phyloP scores from a whole-genome alignment of 768 basidiomycete species.

The Infundibulicybe gibba region DNA sequence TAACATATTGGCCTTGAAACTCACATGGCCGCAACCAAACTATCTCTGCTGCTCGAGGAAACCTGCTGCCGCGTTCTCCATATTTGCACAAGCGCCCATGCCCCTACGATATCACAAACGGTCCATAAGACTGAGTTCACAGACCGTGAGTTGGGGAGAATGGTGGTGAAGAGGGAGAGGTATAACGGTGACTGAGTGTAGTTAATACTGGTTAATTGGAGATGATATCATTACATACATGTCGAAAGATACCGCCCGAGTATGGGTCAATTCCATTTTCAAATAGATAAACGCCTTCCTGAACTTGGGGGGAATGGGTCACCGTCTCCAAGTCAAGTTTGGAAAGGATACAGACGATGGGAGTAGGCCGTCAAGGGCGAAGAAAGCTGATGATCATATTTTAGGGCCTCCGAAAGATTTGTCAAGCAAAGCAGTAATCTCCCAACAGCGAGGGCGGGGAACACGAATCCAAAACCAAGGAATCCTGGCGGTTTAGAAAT shows the following conservation, averaged over 20 bases:
- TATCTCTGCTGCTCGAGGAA: conserved; percentile 45
- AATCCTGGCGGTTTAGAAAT: background rate
- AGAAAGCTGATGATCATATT: conserved; percentile 71
- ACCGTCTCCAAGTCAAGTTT: conserved; percentile 9
- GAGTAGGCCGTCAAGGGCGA: conserved; percentile 80
- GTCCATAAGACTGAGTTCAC: conserved; percentile 66
- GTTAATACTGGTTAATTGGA: background rate
- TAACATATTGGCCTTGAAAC: conserved; percentile 20
- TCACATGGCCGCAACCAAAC: conserved; percentile 63
- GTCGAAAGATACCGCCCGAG: conserved; percentile 79
- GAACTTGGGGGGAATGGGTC: conserved; percentile 46
- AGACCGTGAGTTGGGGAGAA: conserved; percentile 51
- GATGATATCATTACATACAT: conserved; percentile 54
- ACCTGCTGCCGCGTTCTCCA: conserved; percentile 63
- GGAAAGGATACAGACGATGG: conserved; percentile 50
- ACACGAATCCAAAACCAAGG: conserved; percentile 7
- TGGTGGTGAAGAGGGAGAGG: conserved; percentile 69
- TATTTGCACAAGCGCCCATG: conserved; percentile 64
- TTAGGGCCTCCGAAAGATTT: conserved; percentile 46
- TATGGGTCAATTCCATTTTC: conserved; percentile 82
- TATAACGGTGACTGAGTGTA: conserved; percentile 70
- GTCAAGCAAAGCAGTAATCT: conserved; percentile 53
- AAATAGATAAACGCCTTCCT: conserved; percentile 85
- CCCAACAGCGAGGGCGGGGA: conserved; percentile 39
- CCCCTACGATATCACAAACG: conserved; percentile 59